A percentile compares a stretch with the other conserved stretches of the same genome.
Evolutionary conservation across 2,329 filamentous ascomycete species (phyloP).

Genomic region (Penicillium capsulatum): DNA sequence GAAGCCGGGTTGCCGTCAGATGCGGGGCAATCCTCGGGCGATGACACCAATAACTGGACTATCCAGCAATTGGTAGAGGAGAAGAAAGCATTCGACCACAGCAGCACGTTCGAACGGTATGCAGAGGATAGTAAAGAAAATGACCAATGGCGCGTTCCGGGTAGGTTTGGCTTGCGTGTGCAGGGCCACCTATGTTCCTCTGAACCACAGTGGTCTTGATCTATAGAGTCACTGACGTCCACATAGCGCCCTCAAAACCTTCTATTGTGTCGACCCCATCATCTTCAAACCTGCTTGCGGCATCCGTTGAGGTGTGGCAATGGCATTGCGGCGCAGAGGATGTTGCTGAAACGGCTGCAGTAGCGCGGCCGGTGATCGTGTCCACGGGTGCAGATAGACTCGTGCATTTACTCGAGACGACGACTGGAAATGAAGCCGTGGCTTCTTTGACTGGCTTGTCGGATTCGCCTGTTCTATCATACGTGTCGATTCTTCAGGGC

Average conservation of each 20-base stretch:
- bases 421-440: constrained; percentile 16
- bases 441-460: constrained; percentile 28
- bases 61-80: constrained; percentile 59
- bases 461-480: constrained; percentile 51
- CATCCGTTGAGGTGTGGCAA: constrained; percentile 42
- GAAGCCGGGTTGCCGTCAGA: constrained; percentile 54
- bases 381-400: constrained; percentile 47
- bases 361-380: constrained; percentile 32
- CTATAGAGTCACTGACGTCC: constrained; percentile 13
- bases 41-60: constrained; percentile 46
- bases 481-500: constrained; percentile 40
- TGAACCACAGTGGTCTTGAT: not conserved
- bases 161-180: constrained; percentile 29
- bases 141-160: constrained; percentile 46
- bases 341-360: not conserved
- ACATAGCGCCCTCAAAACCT: constrained; percentile 45
- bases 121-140: constrained; percentile 42
- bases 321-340: constrained; percentile 11
- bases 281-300: constrained; percentile 52
- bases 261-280: constrained; percentile 43
- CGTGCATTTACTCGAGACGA: constrained; percentile 44
- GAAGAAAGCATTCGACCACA: constrained; percentile 56
- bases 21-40: constrained; percentile 39
- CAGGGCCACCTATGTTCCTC: not conserved
- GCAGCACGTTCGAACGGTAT: constrained; percentile 53